Evolutionary conservation across 108 stramenopile species (phyloP).

Genomic region (Craspedostauros australis): DNA sequence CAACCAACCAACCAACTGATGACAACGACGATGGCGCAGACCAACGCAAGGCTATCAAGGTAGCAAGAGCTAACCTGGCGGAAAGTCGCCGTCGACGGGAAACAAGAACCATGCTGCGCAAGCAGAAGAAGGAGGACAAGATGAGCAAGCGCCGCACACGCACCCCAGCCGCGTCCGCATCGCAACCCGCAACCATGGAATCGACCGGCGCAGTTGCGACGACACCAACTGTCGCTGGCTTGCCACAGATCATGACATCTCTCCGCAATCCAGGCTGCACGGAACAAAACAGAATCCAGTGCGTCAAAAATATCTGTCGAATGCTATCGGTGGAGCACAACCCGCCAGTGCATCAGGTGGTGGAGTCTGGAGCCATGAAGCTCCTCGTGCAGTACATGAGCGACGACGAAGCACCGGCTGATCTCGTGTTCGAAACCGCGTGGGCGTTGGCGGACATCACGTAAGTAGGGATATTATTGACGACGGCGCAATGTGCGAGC

Average conservation of each 20-base stretch:
- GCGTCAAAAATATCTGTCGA: conserved; percentile 65
- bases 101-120: conserved; percentile 64
- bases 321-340: conserved; percentile 75
- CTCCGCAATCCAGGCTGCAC: conserved; percentile 17
- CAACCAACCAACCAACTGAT: too few relatives aligned
- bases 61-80: too few relatives aligned
- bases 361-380: conserved; percentile 67
- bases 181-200: too few relatives aligned
- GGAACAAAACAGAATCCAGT: conserved; percentile 34
- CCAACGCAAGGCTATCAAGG: too few relatives aligned
- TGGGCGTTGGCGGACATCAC: conserved; percentile 96
- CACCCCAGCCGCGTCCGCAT: too few relatives aligned
- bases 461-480: too few relatives aligned
- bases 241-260: conserved; percentile 31
- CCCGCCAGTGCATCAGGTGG: conserved; percentile 78
- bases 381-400: conserved; percentile 59
- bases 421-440: conserved; percentile 88
- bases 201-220: too few relatives aligned
- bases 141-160: conserved; percentile 59
- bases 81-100: conserved; percentile 69
- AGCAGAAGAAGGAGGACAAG: conserved; percentile 68
- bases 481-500: too few relatives aligned
- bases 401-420: conserved; percentile 22
- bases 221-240: conserved; percentile 40
- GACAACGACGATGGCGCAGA: too few relatives aligned